Evolutionary conservation across 441 rosid species (phyloP).

Genomic region (Sinapis alba): DNA sequence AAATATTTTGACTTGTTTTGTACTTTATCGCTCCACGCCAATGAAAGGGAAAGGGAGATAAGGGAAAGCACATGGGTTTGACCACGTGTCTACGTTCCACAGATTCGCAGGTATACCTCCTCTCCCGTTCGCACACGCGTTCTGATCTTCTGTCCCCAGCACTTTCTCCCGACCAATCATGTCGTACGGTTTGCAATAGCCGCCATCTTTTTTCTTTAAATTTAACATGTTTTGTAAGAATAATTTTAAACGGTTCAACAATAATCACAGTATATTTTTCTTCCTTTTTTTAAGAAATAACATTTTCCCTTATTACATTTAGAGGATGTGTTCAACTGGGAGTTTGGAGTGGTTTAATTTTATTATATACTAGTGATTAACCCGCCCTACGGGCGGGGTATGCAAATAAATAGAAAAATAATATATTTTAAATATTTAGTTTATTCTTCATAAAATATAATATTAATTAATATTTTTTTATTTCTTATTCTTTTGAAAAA

Average conservation of each 20-base stretch:
- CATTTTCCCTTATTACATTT: too few relatives aligned
- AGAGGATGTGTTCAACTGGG: too few relatives aligned
- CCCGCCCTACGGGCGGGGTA: too few relatives aligned
- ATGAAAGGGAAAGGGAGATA: slow-evolving; percentile 9
- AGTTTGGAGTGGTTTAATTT: too few relatives aligned
- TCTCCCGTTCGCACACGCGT: slow-evolving; percentile 10
- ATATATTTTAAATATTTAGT: too few relatives aligned
- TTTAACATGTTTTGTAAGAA: background rate
- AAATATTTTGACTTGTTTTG: background rate
- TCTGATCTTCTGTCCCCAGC: slow-evolving; percentile 12
- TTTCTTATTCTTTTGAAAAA: too few relatives aligned
- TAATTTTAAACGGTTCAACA: background rate
- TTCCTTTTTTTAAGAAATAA: background rate
- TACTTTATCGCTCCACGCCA: slow-evolving; percentile 20
- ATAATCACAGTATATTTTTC: background rate
- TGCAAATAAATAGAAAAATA: too few relatives aligned
- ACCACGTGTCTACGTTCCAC: slow-evolving; percentile 30
- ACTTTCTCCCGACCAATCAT: slow-evolving; percentile 28
- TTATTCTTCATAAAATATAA: too few relatives aligned
- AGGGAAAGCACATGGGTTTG: slow-evolving; percentile 35
- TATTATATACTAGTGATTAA: too few relatives aligned
- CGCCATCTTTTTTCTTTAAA: slow-evolving; percentile 5
- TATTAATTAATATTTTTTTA: too few relatives aligned
- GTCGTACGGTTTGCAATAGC: background rate
- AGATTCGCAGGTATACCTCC: slow-evolving; percentile 17